Conservation (phyloP, 805 yeast species). For the Ogataea trehaloabstinens region DNA sequence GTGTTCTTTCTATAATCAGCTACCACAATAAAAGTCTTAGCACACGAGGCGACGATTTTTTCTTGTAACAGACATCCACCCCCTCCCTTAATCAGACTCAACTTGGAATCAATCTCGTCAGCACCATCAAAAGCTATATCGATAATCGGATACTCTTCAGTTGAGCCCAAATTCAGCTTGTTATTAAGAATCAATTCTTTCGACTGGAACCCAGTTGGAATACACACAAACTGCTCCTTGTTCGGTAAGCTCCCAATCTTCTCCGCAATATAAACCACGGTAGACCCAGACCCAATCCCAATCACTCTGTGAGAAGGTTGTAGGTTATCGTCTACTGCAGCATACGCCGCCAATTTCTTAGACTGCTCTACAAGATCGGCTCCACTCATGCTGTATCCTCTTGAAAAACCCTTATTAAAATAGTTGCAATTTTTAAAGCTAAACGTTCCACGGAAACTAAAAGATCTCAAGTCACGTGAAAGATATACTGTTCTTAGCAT, state of each 20-base stretch:
- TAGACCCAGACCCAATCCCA: constrained; percentile 96
- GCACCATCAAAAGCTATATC: constrained; percentile 99
- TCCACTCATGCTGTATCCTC: too few species aligned
- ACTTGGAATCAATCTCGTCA: constrained; percentile 81
- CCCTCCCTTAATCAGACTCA: constrained; percentile 95
- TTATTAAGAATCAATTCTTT: constrained; percentile 80
- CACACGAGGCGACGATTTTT: constrained; percentile 82
- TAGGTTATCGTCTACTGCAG: constrained; percentile 87
- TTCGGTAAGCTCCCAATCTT: constrained; percentile 70
- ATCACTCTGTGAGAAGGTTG: constrained; percentile 67
- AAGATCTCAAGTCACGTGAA: too few species aligned
- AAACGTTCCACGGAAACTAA: too few species aligned
- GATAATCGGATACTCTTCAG: constrained; percentile 77
- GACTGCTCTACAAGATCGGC: constrained; percentile 63
- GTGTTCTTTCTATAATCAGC: constrained; percentile 91
- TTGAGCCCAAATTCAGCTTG: constrained; percentile 72
- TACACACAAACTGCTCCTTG: constrained; percentile 63
- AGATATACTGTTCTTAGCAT: too few species aligned
- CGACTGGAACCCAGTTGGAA: constrained; percentile 97
- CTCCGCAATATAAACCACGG: constrained; percentile 97
- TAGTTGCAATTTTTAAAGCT: too few species aligned
- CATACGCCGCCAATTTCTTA: constrained; percentile 86
- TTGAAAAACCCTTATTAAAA: too few species aligned
- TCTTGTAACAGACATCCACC: constrained; percentile 98
- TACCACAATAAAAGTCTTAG: constrained; percentile 76